Base-by-base conservation (phyloP, 2,329 filamentous ascomycete species). In the Metarhizium guizhouense region DNA sequence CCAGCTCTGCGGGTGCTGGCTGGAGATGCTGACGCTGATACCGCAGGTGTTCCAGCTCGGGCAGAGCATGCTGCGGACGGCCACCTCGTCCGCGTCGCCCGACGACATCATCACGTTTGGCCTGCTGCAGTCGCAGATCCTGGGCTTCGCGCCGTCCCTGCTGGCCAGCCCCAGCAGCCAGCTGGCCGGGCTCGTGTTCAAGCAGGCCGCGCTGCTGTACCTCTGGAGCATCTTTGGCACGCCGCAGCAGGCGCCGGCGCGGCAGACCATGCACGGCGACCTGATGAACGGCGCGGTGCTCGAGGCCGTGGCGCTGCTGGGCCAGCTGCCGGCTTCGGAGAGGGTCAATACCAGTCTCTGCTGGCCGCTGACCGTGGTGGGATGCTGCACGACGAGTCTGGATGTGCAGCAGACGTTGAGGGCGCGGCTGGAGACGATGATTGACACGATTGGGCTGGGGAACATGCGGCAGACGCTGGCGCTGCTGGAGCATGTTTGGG, bases 51-150 rank as follows among this genome's bases (percentile, higher is more conserved):
- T 76, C 47, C 68, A 75, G 18, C 62, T 78, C 2, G 74, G 74
- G 3, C 70, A 73, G 52, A 62, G 63, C n/a, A 70, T 75, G 59
- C 64, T 70, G 59, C 64, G 67, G 45, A 32, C 43, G 10, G 30
- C 42, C 8, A 40, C 47, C 10, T 14, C 52, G 14, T 34, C 50
- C 2, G 50, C 32, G 8, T 69, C 66, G 1, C 64, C 74, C 0
- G 73, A 76, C 53, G 70, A 75, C 20, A 70, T 77, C 8, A 69
- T 74, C 36, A 71, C 69, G 47, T 77, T 76, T 56, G 72, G 70
- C 3, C 69, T 71, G 1, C 63, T 77, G 0, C 73, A 77, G 53
- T 65, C 69, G 1, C 68, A 75, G 53, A 71, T 77, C 1, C 61
- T 74, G 49, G 67, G 62, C 3, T 77, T 73, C 63, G 66, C 65